phyloP scores from a whole-genome alignment of 2,329 filamentous ascomycete species.

The Pseudonectria buxi region DNA sequence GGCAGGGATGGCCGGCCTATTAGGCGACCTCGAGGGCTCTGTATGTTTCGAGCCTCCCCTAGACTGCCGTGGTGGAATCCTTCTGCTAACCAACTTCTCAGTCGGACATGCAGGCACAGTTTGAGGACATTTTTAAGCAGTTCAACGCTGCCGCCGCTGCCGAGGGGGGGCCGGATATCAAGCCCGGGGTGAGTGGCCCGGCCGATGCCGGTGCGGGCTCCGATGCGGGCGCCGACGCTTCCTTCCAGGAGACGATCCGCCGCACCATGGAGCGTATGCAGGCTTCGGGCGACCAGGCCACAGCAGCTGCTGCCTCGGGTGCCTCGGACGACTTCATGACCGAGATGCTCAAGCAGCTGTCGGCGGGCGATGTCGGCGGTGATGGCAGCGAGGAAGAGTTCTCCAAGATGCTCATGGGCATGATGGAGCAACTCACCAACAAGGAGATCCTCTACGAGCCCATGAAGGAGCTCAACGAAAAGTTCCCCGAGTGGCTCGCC shows the following conservation, averaged over 20 bases:
- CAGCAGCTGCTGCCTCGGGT: slow-evolving; percentile 64
- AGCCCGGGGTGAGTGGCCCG: slow-evolving; percentile 16
- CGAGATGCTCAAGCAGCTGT: slow-evolving; percentile 85
- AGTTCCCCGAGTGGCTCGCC: slow-evolving; percentile 84
- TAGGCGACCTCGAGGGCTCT: slow-evolving; percentile 62
- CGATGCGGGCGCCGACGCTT: slow-evolving; percentile 46
- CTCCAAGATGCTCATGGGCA: slow-evolving; percentile 88
- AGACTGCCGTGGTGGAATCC: background rate
- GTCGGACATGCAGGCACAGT: slow-evolving; percentile 71
- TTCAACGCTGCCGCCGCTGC: slow-evolving; percentile 48
- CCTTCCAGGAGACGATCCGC: slow-evolving; percentile 87
- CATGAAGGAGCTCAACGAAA: slow-evolving; percentile 93
- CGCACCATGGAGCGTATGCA: slow-evolving; percentile 97
- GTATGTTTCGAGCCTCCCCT: slow-evolving; percentile 31
- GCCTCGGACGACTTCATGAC: slow-evolving; percentile 73
- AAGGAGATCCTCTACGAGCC: slow-evolving; percentile 98
- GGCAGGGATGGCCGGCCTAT: slow-evolving; percentile 77
- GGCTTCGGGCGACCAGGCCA: slow-evolving; percentile 76
- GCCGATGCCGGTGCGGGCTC: slow-evolving; percentile 29
- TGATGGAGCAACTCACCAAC: slow-evolving; percentile 99
- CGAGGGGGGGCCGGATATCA: slow-evolving; percentile 11
- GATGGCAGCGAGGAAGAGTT: slow-evolving; percentile 71
- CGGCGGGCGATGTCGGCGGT: slow-evolving; percentile 51
- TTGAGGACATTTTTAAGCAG: slow-evolving; percentile 71
- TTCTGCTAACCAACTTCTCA: slow-evolving; percentile 18